A percentile compares a stretch with the other conserved stretches of the same genome.
These are phyloP conservation scores for Parsonsia alboflavescens DNA, from an alignment of 257 asterid genomes.

Conservation along the genomic window DNA sequence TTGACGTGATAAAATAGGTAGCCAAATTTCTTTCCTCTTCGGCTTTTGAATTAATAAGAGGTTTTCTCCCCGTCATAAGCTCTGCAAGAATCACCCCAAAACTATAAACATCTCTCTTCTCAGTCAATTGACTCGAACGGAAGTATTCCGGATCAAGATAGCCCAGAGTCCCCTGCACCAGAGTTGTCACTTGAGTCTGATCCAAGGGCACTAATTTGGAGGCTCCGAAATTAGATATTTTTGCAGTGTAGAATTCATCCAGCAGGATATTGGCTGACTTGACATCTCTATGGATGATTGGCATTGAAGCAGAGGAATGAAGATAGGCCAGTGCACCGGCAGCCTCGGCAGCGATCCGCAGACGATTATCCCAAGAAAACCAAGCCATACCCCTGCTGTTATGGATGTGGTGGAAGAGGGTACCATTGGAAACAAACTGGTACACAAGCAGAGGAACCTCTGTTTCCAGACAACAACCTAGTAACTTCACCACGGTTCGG, in stretches of 20 bases:
- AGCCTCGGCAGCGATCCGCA: constrained; percentile 43
- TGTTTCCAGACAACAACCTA: constrained; percentile 60
- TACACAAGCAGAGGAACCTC: constrained; percentile 49
- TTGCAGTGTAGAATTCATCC: constrained; percentile 34
- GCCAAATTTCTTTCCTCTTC: constrained; percentile 33
- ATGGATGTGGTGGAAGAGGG: constrained; percentile 45
- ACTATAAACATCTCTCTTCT: constrained; percentile 60
- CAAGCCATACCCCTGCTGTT: constrained; percentile 28
- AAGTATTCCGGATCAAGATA: constrained; percentile 63
- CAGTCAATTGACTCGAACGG: constrained; percentile 39
- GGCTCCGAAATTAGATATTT: constrained; percentile 57
- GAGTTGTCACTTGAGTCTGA: constrained; percentile 45
- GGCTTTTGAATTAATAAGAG: constrained; percentile 15
- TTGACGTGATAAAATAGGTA: constrained; percentile 27
- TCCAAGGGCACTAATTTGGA: constrained; percentile 50
- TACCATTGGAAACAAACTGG: constrained; percentile 37
- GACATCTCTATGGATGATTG: constrained; percentile 53
- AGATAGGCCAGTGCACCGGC: constrained; percentile 55
- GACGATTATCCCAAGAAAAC: constrained; percentile 49
- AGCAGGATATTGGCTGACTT: constrained; percentile 51
- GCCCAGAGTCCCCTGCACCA: constrained; percentile 57
- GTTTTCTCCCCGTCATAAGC: constrained; percentile 47
- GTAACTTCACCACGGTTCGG: constrained; percentile 48
- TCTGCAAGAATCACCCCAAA: constrained; percentile 57
- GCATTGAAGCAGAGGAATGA: constrained; percentile 51